These are phyloP conservation scores for Malassezia dermatis DNA, from an alignment of 1,284 basidiomycete genomes.

Conservation along the genomic window DNA sequence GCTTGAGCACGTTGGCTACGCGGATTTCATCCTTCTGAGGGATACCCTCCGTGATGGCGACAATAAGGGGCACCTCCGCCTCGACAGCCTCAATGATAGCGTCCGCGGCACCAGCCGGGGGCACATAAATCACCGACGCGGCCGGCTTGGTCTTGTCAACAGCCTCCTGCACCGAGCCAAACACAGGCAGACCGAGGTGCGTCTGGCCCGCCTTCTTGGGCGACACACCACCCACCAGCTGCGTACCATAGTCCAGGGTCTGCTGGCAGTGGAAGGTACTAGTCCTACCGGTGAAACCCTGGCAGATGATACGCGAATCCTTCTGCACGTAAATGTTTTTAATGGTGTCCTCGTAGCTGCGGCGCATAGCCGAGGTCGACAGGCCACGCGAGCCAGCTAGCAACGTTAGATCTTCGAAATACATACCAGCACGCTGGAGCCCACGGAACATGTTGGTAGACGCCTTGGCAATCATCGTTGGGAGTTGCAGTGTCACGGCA, in stretches of 20 bases:
- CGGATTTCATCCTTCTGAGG: constrained; percentile 46
- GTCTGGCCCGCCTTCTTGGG: constrained; percentile 94
- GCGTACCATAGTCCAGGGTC: constrained; percentile 86
- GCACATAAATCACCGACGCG: constrained; percentile 45
- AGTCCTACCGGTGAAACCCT: constrained; percentile 67
- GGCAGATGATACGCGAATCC: constrained; percentile 58
- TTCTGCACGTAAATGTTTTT: constrained; percentile 84
- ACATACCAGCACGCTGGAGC: constrained; percentile 12
- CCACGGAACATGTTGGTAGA: constrained; percentile 14
- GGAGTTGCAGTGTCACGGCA: constrained; percentile 2
- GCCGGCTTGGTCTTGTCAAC: constrained; percentile 40
- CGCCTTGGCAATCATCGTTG: constrained; percentile 13
- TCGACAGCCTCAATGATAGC: constrained; percentile 48
- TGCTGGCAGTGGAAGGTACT: constrained; percentile 95
- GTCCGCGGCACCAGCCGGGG: constrained; percentile 43
- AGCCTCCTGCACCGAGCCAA: constrained; percentile 78
- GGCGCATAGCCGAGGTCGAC: constrained; percentile 29
- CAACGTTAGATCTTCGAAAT: not conserved
- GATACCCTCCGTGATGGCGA: constrained; percentile 47
- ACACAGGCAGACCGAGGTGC: constrained; percentile 90
- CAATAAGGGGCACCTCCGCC: constrained; percentile 44
- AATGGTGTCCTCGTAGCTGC: constrained; percentile 71
- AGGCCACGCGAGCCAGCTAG: constrained; percentile 13
- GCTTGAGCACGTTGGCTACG: constrained; percentile 82
- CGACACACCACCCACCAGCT: constrained; percentile 93